Base-by-base conservation (phyloP, 139 green algal genomes). In the Volvox africanus region DNA sequence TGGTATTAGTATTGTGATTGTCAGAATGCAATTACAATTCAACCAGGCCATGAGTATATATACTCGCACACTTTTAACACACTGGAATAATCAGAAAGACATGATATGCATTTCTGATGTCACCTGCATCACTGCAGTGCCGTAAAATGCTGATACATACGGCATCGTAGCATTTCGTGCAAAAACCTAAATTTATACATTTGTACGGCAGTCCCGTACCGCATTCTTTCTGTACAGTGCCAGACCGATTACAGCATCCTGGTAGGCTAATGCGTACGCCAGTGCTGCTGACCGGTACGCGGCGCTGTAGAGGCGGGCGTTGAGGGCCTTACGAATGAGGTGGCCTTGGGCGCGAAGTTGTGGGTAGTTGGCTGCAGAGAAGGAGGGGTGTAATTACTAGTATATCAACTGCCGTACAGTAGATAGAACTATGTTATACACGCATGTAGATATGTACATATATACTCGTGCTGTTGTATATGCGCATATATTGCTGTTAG, bases 201-300 rank as follows among this genome's bases (percentile, higher is more conserved):
- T 2, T 16, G 65, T 73, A 28, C 16, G 65, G 24, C 24, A 12
- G 21, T 73, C 65, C 5, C 68, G 2, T 35, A 90, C 86, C 86
- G 50, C 86, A 19, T 76, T 90, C 30, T 83, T 90, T 50, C 50
- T 32, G 86, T 90, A 90, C 86, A 90, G 86, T n/a, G 73, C 86
- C n/a, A 90, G 73, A 0, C 86, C 86, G 30, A 84, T 84, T 1
- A 84, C 73, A 20, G 86, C 86, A 22, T 90, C 86, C 19, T 84
- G 50, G 71, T 37, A 77, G 18, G 86, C 86, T 12, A 44, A 84
- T 1, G 6, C 30, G 73, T 83, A 90, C 30, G 86, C 50, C 30
- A 83, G 11, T 1, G 55, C 20, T 2, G 86, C 71, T 2, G 73
- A 84, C 28, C 73, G 14, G 55, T 90, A 90, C 2, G 86, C 86